Base-by-base conservation (phyloP, 202 grass and related monocot species). In the Sporobolus alterniflorus region DNA sequence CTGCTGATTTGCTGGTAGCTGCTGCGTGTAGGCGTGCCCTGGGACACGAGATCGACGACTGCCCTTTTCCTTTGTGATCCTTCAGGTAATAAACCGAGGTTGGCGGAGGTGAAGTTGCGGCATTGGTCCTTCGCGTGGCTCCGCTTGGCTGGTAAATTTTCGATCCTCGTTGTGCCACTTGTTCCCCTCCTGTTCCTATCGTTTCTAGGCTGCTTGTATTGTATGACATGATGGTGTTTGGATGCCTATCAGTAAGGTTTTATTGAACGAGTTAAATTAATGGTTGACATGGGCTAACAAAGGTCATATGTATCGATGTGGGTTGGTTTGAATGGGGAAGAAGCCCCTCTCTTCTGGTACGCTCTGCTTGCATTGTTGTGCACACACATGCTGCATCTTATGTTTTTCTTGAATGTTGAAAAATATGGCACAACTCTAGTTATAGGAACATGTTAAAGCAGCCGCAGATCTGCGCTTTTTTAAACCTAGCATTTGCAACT, bases 121-220 rank as follows among this genome's bases (percentile, higher is more conserved):
- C 67, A 16, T 28, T 73, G 46, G 55, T 65, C 24, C 12, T 29
- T 47, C 21, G 20, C 0, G 9, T 15, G 21, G 41, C 78, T 30
- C 30, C 24, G 43, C 14, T 51, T 34, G 21, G 9, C 80, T 52
- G 86, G 81, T 88, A 79, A 84, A 30, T 34, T 74, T 21, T 40
- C 21, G 24, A 11, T 17, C 8, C 8, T 34, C 24, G 36, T 74
- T 40, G 2, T 50, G 39, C 41, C 49, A n/a, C 43, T 12, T 42
- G 3, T 12, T 77, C 1, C 52, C 49, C 49, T 21, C 43, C 8
- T 42, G 3, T 12, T 77, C 1, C 52, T 51, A 31, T 20, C 14
- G 16, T 67, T 33, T 25, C 10, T 57, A 57, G 22, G 22, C n/a
- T 57, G 54, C 54, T 57, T 26, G 22, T 16, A 26, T 57, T 57